These are phyloP conservation scores for Medicago lupulina DNA, from an alignment of 306 rosid species.

Conservation along the genomic window DNA sequence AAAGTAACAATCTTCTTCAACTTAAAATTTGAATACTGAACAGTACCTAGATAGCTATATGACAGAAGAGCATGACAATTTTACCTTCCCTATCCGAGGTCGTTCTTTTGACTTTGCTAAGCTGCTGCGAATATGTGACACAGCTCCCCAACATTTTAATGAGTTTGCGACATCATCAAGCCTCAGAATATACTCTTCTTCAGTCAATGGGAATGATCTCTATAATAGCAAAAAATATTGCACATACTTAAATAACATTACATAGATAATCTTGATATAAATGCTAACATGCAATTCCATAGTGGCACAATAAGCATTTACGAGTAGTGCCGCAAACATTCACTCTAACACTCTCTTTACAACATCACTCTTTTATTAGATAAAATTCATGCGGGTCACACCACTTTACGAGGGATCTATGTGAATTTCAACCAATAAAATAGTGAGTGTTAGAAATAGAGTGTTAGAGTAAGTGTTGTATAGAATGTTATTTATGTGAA, in stretches of 20 bases:
- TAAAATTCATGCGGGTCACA: too few relatives aligned
- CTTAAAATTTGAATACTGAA: background rate
- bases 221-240: conserved; percentile 37
- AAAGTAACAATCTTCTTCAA: background rate
- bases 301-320: background rate
- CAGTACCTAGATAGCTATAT: background rate
- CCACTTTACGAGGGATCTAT: too few relatives aligned
- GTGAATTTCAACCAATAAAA: too few relatives aligned
- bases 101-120: conserved; percentile 78
- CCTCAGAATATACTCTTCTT: conserved; percentile 95
- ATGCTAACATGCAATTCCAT: conserved; percentile 12
- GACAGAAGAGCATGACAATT: conserved; percentile 28
- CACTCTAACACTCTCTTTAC: too few relatives aligned
- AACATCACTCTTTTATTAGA: too few relatives aligned
- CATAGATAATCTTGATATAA: too few relatives aligned
- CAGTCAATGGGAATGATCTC: conserved; percentile 96
- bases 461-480: too few relatives aligned
- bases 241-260: conserved; percentile 6
- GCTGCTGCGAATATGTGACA: conserved; percentile 94
- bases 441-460: too few relatives aligned
- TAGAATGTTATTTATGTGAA: too few relatives aligned
- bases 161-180: conserved; percentile 91
- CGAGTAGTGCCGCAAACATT: too few relatives aligned
- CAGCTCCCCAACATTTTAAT: conserved; percentile 98
- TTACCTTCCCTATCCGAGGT: conserved; percentile 97